Evolutionary conservation across 2,329 filamentous ascomycete species (phyloP).

Genomic region (Scedosporium minutisporum): DNA sequence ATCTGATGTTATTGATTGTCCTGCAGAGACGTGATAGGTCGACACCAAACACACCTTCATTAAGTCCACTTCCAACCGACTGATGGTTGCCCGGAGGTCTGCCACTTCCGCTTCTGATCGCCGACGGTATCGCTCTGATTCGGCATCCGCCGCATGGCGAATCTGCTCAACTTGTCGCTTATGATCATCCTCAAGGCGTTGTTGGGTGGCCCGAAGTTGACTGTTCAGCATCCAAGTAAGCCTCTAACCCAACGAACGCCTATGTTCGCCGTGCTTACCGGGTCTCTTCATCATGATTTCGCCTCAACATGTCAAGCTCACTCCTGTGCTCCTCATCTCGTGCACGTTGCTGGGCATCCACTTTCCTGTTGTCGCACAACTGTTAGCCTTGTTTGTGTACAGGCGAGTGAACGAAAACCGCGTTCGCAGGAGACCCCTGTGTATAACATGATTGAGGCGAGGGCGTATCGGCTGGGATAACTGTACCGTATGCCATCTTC

Average conservation of each 20-base stretch:
- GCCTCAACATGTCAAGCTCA: constrained; percentile 14
- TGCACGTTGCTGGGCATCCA: constrained; percentile 13
- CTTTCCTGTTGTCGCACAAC: constrained; percentile 4
- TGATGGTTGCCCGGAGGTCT: constrained; percentile 52
- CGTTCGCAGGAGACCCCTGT: too few species aligned
- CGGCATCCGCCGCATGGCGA: constrained; percentile 30
- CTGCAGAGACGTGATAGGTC: constrained; percentile 34
- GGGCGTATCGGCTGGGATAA: neutral
- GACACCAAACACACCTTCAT: too few species aligned
- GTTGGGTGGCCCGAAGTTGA: neutral
- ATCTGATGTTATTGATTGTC: constrained; percentile 5
- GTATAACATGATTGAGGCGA: neutral
- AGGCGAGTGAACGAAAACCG: too few species aligned
- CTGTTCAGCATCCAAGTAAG: neutral
- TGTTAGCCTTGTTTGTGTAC: neutral
- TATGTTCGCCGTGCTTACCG: constrained; percentile 5
- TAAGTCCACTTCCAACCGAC: constrained; percentile 45
- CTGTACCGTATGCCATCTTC: constrained; percentile 51
- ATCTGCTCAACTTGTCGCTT: constrained; percentile 24
- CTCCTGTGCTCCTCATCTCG: constrained; percentile 12
- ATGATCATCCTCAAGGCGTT: constrained; percentile 12
- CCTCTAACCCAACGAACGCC: neutral
- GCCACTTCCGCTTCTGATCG: constrained; percentile 50
- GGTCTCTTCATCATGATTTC: constrained; percentile 4
- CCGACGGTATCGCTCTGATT: constrained; percentile 37